phyloP scores from a whole-genome alignment of 2,329 filamentous ascomycete species.

The Clonostachys sp. region DNA sequence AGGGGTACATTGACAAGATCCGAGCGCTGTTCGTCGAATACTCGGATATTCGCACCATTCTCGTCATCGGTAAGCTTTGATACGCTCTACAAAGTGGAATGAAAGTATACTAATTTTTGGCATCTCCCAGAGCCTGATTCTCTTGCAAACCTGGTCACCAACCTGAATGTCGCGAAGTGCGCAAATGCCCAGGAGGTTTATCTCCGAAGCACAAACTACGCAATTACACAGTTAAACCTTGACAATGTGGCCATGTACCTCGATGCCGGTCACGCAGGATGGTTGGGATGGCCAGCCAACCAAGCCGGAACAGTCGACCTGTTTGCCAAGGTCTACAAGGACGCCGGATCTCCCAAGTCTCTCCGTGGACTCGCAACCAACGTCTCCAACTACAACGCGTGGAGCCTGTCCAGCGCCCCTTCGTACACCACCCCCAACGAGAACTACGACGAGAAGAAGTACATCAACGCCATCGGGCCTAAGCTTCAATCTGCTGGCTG shows the following conservation, averaged over 20 bases:
- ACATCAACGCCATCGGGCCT: constrained; percentile 58
- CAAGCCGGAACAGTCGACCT: constrained; percentile 40
- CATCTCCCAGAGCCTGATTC: constrained; percentile 46
- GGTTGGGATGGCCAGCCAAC: constrained; percentile 55
- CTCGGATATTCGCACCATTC: constrained; percentile 34
- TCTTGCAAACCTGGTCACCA: constrained; percentile 55
- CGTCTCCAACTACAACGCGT: constrained; percentile 54
- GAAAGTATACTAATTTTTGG: neutral
- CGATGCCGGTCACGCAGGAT: constrained; percentile 53
- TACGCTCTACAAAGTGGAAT: no score
- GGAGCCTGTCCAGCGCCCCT: constrained; percentile 32
- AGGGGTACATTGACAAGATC: constrained; percentile 48
- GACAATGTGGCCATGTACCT: constrained; percentile 55
- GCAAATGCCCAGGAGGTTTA: constrained; percentile 40
- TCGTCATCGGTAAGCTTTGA: constrained; percentile 31
- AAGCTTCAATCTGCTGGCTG: constrained; percentile 47
- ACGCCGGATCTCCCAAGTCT: constrained; percentile 40
- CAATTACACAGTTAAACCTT: constrained; percentile 44
- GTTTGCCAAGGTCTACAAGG: constrained; percentile 41
- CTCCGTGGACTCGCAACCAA: constrained; percentile 53
- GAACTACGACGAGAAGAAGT: constrained; percentile 51
- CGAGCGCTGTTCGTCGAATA: constrained; percentile 32
- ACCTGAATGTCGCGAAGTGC: constrained; percentile 46
- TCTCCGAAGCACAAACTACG: constrained; percentile 43
- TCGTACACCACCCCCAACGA: constrained; percentile 40